These are phyloP conservation scores for Solanum hybrid DNA, from an alignment of 305 asterid genomes.

Conservation along the genomic window DNA sequence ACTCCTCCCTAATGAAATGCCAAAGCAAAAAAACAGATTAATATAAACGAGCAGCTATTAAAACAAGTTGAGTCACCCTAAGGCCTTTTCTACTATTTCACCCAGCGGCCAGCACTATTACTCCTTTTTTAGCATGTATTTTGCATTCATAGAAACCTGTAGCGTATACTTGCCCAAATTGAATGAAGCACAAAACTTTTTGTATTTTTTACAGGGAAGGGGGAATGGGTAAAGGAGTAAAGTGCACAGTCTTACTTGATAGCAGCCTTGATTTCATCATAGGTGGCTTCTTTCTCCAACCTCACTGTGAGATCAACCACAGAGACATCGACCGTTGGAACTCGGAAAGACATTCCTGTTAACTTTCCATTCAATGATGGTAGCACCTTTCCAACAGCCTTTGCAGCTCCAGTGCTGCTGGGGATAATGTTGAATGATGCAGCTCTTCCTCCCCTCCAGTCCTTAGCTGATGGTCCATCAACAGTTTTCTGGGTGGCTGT, in stretches of 20 bases:
- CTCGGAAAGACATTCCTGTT: constrained; percentile 30
- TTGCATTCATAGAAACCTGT: neutral
- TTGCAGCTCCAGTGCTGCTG: constrained; percentile 73
- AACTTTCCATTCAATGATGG: constrained; percentile 28
- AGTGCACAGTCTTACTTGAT: constrained; percentile 12
- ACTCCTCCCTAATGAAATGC: constrained; percentile 39
- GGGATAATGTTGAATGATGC: constrained; percentile 75
- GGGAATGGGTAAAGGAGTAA: neutral
- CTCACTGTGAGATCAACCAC: constrained; percentile 26
- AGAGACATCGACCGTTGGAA: constrained; percentile 25
- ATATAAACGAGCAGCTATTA: neutral
- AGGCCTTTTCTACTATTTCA: neutral
- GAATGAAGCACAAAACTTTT: neutral
- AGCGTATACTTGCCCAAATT: neutral
- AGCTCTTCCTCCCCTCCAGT: constrained; percentile 81
- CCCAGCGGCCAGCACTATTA: neutral
- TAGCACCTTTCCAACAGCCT: constrained; percentile 31
- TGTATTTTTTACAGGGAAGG: neutral
- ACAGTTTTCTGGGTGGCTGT: constrained; percentile 70
- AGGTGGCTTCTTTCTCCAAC: constrained; percentile 23
- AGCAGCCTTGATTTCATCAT: constrained; percentile 27
- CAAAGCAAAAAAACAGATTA: neutral
- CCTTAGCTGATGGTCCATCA: constrained; percentile 77
- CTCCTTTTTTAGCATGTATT: neutral
- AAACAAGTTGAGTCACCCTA: neutral